Evolutionary conservation across 306 rosid species (phyloP), one percentile per base, ranked within the genome.

Genomic region (Corylus heterophylla): DNA sequence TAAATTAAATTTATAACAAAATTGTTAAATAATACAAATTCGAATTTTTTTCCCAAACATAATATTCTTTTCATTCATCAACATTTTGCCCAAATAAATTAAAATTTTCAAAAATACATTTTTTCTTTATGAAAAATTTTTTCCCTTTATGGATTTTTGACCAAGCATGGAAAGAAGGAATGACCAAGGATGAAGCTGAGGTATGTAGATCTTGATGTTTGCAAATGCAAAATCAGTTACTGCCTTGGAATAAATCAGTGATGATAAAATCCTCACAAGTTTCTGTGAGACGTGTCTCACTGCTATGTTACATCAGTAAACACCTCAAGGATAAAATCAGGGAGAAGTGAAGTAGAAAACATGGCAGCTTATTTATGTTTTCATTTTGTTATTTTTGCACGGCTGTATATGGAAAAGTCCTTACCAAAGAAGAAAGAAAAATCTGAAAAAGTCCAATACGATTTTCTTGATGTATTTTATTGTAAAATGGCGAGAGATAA

Each of bases 111-210:
- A n/a, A n/a, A n/a, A n/a, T n/a, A n/a, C n/a, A n/a, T n/a, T n/a
- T n/a, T n/a, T n/a, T n/a, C n/a, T n/a, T n/a, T n/a, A n/a, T n/a
- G n/a, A n/a, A n/a, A n/a, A n/a, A n/a, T n/a, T n/a, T n/a, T n/a
- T n/a, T n/a, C n/a, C n/a, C n/a, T n/a, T n/a, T n/a, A 22, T 79
- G 99, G 98, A 2, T 96, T 96, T 86, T 93, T 90, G 99, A 93
- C 77, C 98, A 96, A 82, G 99, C 90, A 20, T 96, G 99, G 99
- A 96, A 74, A 87, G 98, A 96, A 61, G 99, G 96, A 84, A 93
- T 91, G 99, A 96, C 93, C 76, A 91, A 87, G 86, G 98, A 96
- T 8, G 99, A 96, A 87, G 98, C 99, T 37, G 99, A 96, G 97
- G 99, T 93, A 87, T 85, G 79, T 63, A 39, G 64, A 74, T 75